These are phyloP conservation scores for Coemansia sp. DNA, from an alignment of 192 early-diverging fungal species.

Conservation along the genomic window DNA sequence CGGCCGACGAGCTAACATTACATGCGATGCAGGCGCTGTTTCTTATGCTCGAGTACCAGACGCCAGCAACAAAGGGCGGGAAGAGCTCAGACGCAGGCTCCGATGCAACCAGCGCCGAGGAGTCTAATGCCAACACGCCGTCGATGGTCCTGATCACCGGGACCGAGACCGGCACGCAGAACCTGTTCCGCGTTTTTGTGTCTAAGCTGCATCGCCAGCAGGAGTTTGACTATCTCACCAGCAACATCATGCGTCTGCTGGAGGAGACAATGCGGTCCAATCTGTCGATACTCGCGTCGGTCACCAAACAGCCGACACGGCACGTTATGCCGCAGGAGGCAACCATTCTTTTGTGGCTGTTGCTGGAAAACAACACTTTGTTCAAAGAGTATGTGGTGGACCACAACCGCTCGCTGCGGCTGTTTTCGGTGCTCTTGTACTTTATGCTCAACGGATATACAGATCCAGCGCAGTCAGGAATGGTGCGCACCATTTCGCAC, in stretches of 20 bases:
- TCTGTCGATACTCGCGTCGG: conserved; percentile 43
- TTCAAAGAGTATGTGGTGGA: conserved; percentile 49
- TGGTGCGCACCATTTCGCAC: conserved; percentile 65
- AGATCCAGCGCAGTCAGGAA: conserved; percentile 56
- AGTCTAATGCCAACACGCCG: conserved; percentile 23
- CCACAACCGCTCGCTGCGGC: conserved; percentile 43
- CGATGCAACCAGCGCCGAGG: conserved; percentile 3
- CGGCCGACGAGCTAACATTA: conserved; percentile 71
- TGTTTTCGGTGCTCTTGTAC: conserved; percentile 44
- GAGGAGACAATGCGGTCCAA: conserved; percentile 70
- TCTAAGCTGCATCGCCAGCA: conserved; percentile 78
- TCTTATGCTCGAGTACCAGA: conserved; percentile 69
- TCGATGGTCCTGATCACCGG: conserved; percentile 39
- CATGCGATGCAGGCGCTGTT: conserved; percentile 63
- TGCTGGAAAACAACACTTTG: conserved; percentile 73
- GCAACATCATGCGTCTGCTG: conserved; percentile 77
- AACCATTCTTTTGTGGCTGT: conserved; percentile 82
- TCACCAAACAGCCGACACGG: conserved; percentile 33
- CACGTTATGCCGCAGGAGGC: conserved; percentile 60
- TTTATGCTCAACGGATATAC: conserved; percentile 51
- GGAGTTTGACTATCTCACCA: conserved; percentile 79
- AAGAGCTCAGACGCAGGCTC: background rate
- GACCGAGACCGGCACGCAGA: conserved; percentile 53
- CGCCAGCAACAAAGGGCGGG: conserved; percentile 25
- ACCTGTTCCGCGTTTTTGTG: conserved; percentile 76